Base-by-base conservation (phyloP, 2,329 filamentous ascomycete genomes). In the Trichophyton verrucosum region DNA sequence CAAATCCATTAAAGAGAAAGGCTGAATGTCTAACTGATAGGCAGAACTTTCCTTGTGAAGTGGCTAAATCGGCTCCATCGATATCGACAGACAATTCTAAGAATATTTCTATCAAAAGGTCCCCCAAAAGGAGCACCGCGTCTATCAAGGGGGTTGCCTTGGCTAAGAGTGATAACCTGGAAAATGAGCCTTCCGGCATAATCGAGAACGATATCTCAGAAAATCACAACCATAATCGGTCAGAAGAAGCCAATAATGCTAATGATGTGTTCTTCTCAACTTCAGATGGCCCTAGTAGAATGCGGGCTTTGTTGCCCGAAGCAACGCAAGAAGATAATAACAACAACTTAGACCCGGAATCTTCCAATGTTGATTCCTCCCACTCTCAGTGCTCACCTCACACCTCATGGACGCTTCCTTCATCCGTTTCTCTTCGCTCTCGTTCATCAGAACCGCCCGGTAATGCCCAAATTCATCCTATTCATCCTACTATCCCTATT, bases 171-270 rank as follows among this genome's bases (percentile, higher is more conserved):
- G 11, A 30, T 30, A 30, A 17, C n/a, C n/a, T 24, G 27, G 49
- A 53, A 13, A 33, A 30, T 33, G 22, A 53, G 11, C 17, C 7
- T 24, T 15, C 15, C n/a, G 13, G n/a, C n/a, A 30, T 33, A 15
- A 17, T 17, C 13, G 49, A 53, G 22, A 30, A 33, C 3, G 49
- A 53, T 53, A 7, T 2, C 22, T 53, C 27, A 30, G 22, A 3
- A 6, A 6, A 22, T 53, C 9, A 8, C 20, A 11, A 6, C 44
- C 20, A 9, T 22, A 53, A 15, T 13, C 30, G 49, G 49, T 3
- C 49, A n/a, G 22, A 56, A 57, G 59, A 30, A 57, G 65, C 6
- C 24, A 55, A 13, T 60, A 49, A 59, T 42, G 15, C 38, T 38
- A 8, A 9, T 17, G 40, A 58, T 33, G 49, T 30, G 44, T 47